These are phyloP conservation scores for Protomyces gravidus DNA, from an alignment of 1,139 yeast species.

Conservation along the genomic window DNA sequence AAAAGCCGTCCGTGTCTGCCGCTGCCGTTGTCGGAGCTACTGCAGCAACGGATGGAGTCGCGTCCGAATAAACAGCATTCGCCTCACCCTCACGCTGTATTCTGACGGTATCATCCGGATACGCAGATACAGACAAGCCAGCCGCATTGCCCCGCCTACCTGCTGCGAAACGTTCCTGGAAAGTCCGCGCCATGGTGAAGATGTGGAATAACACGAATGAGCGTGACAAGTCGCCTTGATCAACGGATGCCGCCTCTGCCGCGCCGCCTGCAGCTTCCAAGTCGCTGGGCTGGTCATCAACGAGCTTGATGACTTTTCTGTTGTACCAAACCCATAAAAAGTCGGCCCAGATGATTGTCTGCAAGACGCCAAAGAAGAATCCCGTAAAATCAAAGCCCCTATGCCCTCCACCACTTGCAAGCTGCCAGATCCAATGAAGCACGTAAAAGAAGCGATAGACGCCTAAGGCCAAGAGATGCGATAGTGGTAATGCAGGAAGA, in stretches of 20 bases:
- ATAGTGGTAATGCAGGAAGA: slow-evolving; percentile 84
- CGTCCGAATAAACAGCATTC: background rate
- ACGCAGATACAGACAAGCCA: slow-evolving; percentile 18
- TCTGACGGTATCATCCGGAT: slow-evolving; percentile 4
- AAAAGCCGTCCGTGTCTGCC: background rate
- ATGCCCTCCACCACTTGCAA: slow-evolving; percentile 48
- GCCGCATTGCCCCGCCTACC: slow-evolving; percentile 3
- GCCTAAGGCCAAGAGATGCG: slow-evolving; percentile 94
- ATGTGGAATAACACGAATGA: slow-evolving; percentile 21
- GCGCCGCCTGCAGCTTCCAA: slow-evolving; percentile 3
- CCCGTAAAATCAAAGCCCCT: slow-evolving; percentile 66
- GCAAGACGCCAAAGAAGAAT: slow-evolving; percentile 73
- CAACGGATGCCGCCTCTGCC: slow-evolving; percentile 8
- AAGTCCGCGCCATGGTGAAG: slow-evolving; percentile 7
- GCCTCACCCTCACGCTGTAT: background rate
- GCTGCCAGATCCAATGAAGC: slow-evolving; percentile 92
- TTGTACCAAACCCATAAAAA: slow-evolving; percentile 68
- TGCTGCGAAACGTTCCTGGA: slow-evolving; percentile 2
- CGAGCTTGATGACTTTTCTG: slow-evolving; percentile 22
- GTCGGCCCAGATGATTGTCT: slow-evolving; percentile 84
- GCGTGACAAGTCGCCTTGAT: slow-evolving; percentile 19
- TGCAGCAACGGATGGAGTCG: background rate
- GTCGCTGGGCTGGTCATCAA: background rate
- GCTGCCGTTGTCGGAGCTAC: background rate
- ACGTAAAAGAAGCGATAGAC: slow-evolving; percentile 80